Base-by-base conservation (phyloP, 805 yeast genomes). In the Candida multigemmis region DNA sequence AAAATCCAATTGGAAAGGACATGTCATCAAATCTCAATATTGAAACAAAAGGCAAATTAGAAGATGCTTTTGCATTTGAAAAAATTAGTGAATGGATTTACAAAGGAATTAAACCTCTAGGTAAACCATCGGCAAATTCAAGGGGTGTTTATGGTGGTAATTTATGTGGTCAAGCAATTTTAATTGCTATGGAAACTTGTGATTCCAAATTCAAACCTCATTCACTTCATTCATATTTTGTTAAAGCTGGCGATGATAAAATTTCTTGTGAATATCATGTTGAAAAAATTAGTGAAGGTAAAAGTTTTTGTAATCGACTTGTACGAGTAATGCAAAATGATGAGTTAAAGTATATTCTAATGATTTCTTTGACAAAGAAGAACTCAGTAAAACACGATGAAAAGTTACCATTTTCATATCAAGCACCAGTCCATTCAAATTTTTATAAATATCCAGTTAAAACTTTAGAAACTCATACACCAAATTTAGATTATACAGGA, bases 61-160 rank as follows among this genome's bases (percentile, higher is more conserved):
- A 37, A 32, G 18, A 26, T 3, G 16, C 13, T 6, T 26, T 34
- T 16, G 36, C 25, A 6, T 22, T 37, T n/a, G 27, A 20, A 18
- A 19, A 28, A 13, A 15, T 30, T 9, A 26, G 38, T 4, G 33
- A 26, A 2, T 21, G 21, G 12, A 32, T 34, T 16, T 55, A 34
- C 30, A 34, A 30, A 24, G 56, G 57, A 2, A 25, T 33, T 9
- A 24, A 24, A 11, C 59, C 61, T 1, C 44, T 58, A 19, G 19
- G 29, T 7, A 58, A 57, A 32, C 61, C 64, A 1, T 27, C 33
- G 6, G 40, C 44, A 6, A 30, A 21, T n/a, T 34, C 57, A 39
- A 38, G 63, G 14, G 65, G 65, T 7, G 65, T 55, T 9, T 60
- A 44, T 28, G 66, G 66, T 2, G 68, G 67, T 3, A 51, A 50